phyloP scores from a whole-genome alignment of 108 stramenopile species.

The Pseudonitzschia multiseries region DNA sequence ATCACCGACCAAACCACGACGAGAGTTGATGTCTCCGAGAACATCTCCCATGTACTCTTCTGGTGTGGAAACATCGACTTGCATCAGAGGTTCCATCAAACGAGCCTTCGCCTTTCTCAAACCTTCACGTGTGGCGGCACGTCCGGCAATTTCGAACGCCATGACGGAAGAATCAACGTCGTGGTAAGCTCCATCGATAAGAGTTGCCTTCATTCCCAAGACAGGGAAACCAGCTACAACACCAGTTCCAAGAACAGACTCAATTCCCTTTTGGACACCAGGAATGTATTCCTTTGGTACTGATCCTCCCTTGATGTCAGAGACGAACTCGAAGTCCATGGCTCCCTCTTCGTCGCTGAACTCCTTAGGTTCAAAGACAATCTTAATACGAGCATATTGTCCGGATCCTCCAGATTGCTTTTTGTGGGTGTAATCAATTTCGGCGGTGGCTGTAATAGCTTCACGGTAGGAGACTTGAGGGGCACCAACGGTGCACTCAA shows the following conservation, averaged over 20 bases:
- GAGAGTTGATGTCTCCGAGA: constrained; percentile 95
- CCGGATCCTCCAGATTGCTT: constrained; percentile 98
- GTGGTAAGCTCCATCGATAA: constrained; percentile 88
- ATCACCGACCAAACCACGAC: constrained; percentile 94
- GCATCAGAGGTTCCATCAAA: constrained; percentile 98
- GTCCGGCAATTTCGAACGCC: constrained; percentile 93
- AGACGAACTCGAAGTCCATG: constrained; percentile 93
- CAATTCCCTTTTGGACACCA: constrained; percentile 97
- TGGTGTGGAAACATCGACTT: constrained; percentile 96
- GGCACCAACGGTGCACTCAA: constrained; percentile 90
- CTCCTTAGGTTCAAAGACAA: constrained; percentile 92
- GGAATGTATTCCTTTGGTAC: constrained; percentile 99
- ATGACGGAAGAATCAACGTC: constrained; percentile 90
- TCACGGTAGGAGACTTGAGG: constrained; percentile 97
- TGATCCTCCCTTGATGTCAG: constrained; percentile 96
- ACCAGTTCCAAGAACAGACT: constrained; percentile 89
- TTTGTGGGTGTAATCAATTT: constrained; percentile 98
- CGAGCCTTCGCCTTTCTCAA: constrained; percentile 94
- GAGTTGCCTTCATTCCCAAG: constrained; percentile 93
- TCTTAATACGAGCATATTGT: constrained; percentile 96
- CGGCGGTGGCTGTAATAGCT: constrained; percentile 91
- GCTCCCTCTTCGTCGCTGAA: constrained; percentile 82
- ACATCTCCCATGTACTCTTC: constrained; percentile 99
- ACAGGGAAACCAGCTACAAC: constrained; percentile 97
- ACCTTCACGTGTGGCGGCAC: constrained; percentile 93